A percentile compares a stretch with the other conserved stretches of the same genome.
Evolutionary conservation across 345 rosid genomes (phyloP).

Genomic region (Camelina sativa): DNA sequence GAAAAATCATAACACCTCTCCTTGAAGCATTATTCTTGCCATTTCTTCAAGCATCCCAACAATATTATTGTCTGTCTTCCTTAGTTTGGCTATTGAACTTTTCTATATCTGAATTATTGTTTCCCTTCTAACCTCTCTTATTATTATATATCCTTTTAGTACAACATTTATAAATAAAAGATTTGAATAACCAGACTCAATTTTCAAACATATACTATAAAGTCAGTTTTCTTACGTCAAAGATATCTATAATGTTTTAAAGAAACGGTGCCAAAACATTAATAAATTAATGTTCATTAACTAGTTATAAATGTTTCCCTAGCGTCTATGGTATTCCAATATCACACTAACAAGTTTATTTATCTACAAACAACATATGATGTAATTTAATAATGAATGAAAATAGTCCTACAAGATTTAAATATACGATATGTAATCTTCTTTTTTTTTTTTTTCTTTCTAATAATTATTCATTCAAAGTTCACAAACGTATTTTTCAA

Average conservation of each 20-base stretch:
- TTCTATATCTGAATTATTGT: background rate
- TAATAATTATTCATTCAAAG: background rate
- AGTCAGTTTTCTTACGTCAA: conserved; percentile 3
- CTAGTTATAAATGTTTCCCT: background rate
- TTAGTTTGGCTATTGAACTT: background rate
- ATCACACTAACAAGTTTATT: background rate
- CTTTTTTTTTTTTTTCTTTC: background rate
- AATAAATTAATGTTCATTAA: background rate
- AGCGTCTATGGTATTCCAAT: background rate
- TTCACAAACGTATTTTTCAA: background rate
- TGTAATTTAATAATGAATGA: background rate
- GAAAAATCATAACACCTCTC: background rate
- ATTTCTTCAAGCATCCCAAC: conserved; percentile 30
- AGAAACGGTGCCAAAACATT: background rate
- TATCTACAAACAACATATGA: background rate
- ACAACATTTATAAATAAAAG: background rate
- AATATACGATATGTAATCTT: background rate
- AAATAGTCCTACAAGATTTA: background rate
- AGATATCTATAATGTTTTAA: background rate
- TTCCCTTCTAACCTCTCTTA: background rate
- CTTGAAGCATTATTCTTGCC: conserved; percentile 39
- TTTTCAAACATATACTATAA: background rate
- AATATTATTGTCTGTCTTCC: background rate
- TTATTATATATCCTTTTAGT: background rate
- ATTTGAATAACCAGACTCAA: background rate